Percentiles rank a stretch among this genome's conserved stretches.
Evolutionary conservation across 257 asterid species (phyloP).

Genomic region (Solanum chiquidenum): DNA sequence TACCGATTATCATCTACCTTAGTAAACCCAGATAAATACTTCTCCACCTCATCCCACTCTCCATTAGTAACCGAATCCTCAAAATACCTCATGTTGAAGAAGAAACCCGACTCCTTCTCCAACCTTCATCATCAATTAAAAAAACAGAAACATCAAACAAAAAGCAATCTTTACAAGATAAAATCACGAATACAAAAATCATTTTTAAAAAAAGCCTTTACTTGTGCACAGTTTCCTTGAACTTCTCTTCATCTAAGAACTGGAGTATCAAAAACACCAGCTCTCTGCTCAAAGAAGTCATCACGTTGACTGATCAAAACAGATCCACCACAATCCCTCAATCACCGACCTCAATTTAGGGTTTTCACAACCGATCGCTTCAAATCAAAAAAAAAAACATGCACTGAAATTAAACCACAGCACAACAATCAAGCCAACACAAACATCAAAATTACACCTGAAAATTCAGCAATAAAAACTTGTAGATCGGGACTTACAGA

Average conservation of each 20-base stretch:
- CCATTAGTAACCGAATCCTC: slow-evolving; percentile 46
- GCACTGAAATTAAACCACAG: not conserved
- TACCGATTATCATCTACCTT: slow-evolving; percentile 46
- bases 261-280: slow-evolving; percentile 44
- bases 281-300: slow-evolving; percentile 46
- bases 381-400: not conserved
- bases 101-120: slow-evolving; percentile 61
- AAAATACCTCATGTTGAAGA: slow-evolving; percentile 49
- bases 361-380: not conserved
- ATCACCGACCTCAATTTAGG: slow-evolving; percentile 10
- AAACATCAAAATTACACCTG: not conserved
- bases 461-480: not conserved
- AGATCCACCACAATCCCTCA: slow-evolving; percentile 13
- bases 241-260: slow-evolving; percentile 48
- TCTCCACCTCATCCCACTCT: slow-evolving; percentile 52
- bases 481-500: not conserved
- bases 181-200: not conserved
- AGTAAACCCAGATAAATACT: slow-evolving; percentile 47
- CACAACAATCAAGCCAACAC: not conserved
- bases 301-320: slow-evolving; percentile 10
- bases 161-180: not conserved
- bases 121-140: slow-evolving; percentile 20
- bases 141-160: not conserved
- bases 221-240: slow-evolving; percentile 49
- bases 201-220: slow-evolving; percentile 3